Conservation (phyloP, 768 basidiomycete genomes). For the Hygrophorus pudorinus region DNA sequence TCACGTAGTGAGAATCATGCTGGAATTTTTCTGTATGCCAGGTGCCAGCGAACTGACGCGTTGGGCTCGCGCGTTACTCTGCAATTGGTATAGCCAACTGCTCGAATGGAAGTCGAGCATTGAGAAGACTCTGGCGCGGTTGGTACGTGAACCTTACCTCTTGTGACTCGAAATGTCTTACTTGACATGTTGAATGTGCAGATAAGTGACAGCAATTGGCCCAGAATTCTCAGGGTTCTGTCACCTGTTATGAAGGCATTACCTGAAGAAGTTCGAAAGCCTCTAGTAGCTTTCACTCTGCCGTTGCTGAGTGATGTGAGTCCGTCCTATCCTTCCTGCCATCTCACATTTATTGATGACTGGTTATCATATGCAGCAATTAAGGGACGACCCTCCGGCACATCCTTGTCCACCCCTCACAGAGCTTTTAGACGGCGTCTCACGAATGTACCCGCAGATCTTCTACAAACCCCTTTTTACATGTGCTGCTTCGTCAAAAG, state of each 20-base stretch:
- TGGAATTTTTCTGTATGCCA: constrained; percentile 28
- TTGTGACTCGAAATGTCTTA: not conserved
- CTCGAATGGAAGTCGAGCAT: constrained; percentile 32
- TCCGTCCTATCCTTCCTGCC: constrained; percentile 11
- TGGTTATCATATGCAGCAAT: constrained; percentile 27
- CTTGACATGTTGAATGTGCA: constrained; percentile 8
- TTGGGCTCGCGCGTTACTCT: constrained; percentile 22
- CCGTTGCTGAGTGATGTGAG: constrained; percentile 44
- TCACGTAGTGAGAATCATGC: constrained; percentile 29
- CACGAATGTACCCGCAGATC: constrained; percentile 43
- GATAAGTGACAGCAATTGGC: constrained; percentile 35
- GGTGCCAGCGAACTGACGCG: constrained; percentile 16
- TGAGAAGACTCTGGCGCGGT: constrained; percentile 27
- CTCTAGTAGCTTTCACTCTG: constrained; percentile 28
- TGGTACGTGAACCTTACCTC: constrained; percentile 24
- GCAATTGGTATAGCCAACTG: constrained; percentile 30
- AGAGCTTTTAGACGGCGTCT: constrained; percentile 39
- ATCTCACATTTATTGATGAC: not conserved
- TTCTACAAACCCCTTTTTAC: constrained; percentile 68
- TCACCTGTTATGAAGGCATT: constrained; percentile 31
- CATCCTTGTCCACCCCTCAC: constrained; percentile 36
- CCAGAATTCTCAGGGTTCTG: constrained; percentile 28
- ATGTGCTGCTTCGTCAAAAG: constrained; percentile 57
- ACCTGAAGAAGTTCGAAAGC: constrained; percentile 37
- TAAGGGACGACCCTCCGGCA: constrained; percentile 44